phyloP scores from a whole-genome alignment of 148 eudicot genomes.

The Arbutus unedo region DNA sequence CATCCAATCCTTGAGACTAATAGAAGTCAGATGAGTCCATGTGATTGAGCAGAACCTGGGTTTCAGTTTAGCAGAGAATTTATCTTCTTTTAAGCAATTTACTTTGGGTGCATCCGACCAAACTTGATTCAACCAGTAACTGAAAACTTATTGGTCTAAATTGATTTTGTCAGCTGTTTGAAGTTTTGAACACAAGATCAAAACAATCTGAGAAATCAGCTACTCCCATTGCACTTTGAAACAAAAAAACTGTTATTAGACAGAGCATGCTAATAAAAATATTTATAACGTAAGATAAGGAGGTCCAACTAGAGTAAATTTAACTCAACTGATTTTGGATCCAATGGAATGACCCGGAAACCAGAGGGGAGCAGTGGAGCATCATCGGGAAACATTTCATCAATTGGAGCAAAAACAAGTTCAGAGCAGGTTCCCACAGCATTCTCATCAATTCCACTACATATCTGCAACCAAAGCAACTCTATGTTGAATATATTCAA shows the following conservation, averaged over 20 bases:
- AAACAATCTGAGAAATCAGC: not conserved
- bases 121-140: not conserved
- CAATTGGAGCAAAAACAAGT: constrained; percentile 97
- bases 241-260: not conserved
- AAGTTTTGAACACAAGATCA: not conserved
- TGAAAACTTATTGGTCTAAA: not conserved
- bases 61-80: not conserved
- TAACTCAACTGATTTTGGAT: constrained; percentile 75
- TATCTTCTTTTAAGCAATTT: not conserved
- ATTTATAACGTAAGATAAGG: not conserved
- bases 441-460: constrained; percentile 81
- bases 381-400: constrained; percentile 96
- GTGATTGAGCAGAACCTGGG: not conserved
- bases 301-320: not conserved
- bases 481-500: constrained; percentile 15
- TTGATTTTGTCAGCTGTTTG: not conserved
- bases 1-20: not conserved
- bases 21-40: not conserved
- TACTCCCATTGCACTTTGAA: not conserved
- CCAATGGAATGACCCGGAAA: constrained; percentile 84
- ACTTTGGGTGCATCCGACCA: not conserved
- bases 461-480: constrained; percentile 52
- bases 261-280: not conserved
- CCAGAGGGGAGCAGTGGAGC: constrained; percentile 91
- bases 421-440: constrained; percentile 90